Evolutionary conservation across 177 flowering plant species (phyloP), one percentile per base, ranked within the genome.

Genomic region (Telopea speciosissima): DNA sequence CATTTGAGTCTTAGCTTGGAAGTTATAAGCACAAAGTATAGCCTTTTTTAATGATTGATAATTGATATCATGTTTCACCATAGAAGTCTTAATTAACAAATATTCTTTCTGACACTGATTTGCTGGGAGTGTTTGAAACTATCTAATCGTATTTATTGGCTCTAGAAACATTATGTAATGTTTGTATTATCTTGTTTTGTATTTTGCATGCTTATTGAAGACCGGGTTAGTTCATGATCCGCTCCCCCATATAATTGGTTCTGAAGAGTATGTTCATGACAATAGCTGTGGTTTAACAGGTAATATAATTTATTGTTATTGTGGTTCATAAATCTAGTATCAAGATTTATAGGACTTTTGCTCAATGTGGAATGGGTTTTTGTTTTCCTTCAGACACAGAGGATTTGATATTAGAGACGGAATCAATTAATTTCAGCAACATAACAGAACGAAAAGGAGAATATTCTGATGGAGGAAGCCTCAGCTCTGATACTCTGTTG

Each of bases 271-370:
- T 72, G 36, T 70, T 23, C 78, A 78, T 69, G 80, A 78, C 70
- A 75, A 75, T 62, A 75, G 70, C 52, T 78, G 80, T 71, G 80
- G 80, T 59, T 72, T 78, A 75, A 24, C 72, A 72, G 80, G 80
- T 78, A 74, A 12, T n/a, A 4, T 33, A 60, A 23, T 25, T 74
- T 11, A 10, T 8, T 58, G 61, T 12, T 49, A 5, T 49, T 12
- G 54, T 49, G 54, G 8, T 8, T 1, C 25, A 8, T 67, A 14
- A 45, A 58, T 61, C 6, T 45, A 33, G 5, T n/a, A 4, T 28
- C 23, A n/a, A 9, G 36, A 9, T 67, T 26, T 64, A 24, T 21
- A 8, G 14, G 13, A 52, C 13, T 67, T 56, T 65, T 49, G 14
- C 10, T 71, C 52, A 40, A 33, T 33, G 11, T 65, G 52, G 70